These are phyloP conservation scores for Carex pumila DNA, from an alignment of 176 grass and related monocot species.

Conservation along the genomic window DNA sequence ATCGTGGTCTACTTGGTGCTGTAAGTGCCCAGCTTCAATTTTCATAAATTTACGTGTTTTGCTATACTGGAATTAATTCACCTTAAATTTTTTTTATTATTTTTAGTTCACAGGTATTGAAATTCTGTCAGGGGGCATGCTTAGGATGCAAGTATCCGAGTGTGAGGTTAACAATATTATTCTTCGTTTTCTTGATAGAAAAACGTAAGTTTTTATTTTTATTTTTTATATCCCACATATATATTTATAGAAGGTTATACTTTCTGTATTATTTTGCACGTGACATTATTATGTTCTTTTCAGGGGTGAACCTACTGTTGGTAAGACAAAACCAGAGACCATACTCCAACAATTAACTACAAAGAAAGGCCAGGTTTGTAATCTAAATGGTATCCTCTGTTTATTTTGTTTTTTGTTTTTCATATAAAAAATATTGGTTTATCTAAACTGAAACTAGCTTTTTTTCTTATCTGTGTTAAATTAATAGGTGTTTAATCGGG, in stretches of 20 bases:
- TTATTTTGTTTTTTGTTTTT: slow-evolving; percentile 17
- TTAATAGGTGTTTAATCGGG: slow-evolving; percentile 74
- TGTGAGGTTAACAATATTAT: slow-evolving; percentile 86
- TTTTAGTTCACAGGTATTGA: slow-evolving; percentile 75
- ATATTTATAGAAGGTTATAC: slow-evolving; percentile 17
- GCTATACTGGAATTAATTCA: slow-evolving; percentile 12
- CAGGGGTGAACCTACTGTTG: slow-evolving; percentile 86
- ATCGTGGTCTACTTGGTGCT: slow-evolving; percentile 70
- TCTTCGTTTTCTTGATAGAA: slow-evolving; percentile 85
- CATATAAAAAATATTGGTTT: slow-evolving; percentile 7
- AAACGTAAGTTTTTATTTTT: slow-evolving; percentile 48
- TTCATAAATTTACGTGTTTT: neutral
- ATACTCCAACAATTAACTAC: slow-evolving; percentile 83
- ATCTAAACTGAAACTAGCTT: slow-evolving; percentile 5
- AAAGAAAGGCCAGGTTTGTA: slow-evolving; percentile 87
- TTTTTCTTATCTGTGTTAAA: slow-evolving; percentile 24
- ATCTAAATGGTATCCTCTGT: slow-evolving; percentile 21
- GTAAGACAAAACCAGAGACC: slow-evolving; percentile 77
- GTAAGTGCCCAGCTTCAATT: slow-evolving; percentile 30
- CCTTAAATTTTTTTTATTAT: slow-evolving; percentile 29
- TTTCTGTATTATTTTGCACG: slow-evolving; percentile 4
- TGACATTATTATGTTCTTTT: slow-evolving; percentile 25
- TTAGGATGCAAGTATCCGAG: slow-evolving; percentile 78
- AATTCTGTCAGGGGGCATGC: slow-evolving; percentile 89
- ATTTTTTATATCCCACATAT: neutral